phyloP scores from a whole-genome alignment of 2,329 filamentous ascomycete genomes.

The Epicoccum sorghinum region DNA sequence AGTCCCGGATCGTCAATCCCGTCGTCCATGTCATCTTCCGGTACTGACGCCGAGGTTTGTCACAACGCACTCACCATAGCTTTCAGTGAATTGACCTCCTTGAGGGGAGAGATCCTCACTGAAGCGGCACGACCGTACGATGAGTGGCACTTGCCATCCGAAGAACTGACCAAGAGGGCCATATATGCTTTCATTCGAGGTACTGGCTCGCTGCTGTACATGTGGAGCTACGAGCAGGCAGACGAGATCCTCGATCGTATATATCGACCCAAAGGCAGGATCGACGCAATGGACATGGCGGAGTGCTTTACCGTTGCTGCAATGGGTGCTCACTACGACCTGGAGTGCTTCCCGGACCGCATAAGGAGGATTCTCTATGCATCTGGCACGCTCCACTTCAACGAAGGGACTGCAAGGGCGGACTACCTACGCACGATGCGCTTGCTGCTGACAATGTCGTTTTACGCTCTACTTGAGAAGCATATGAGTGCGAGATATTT shows the following conservation, averaged over 20 bases:
- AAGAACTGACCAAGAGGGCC: conserved; percentile 35
- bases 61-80: conserved; percentile 45
- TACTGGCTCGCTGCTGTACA: conserved; percentile 45
- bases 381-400: conserved; percentile 42
- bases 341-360: conserved; percentile 42
- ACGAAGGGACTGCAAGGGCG: conserved; percentile 36
- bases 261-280: conserved; percentile 34
- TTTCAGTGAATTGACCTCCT: conserved; percentile 42
- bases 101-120: conserved; percentile 40
- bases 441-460: conserved; percentile 42
- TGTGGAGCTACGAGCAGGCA: conserved; percentile 41
- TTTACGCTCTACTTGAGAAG: conserved; percentile 47
- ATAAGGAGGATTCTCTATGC: conserved; percentile 41
- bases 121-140: conserved; percentile 34
- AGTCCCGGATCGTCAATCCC: conserved; percentile 30
- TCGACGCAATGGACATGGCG: conserved; percentile 42
- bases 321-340: conserved; percentile 47
- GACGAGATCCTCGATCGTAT: conserved; percentile 44
- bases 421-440: conserved; percentile 46
- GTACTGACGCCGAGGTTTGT: conserved; percentile 37
- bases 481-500: conserved; percentile 48
- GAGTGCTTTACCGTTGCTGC: conserved; percentile 46
- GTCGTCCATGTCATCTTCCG: conserved; percentile 23
- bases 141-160: conserved; percentile 34
- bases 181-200: conserved; percentile 45